Percentiles rank a stretch among this genome's conserved stretches.
Evolutionary conservation across 2,329 filamentous ascomycete genomes (phyloP).

Genomic region (Myriosclerotinia scirpicola): DNA sequence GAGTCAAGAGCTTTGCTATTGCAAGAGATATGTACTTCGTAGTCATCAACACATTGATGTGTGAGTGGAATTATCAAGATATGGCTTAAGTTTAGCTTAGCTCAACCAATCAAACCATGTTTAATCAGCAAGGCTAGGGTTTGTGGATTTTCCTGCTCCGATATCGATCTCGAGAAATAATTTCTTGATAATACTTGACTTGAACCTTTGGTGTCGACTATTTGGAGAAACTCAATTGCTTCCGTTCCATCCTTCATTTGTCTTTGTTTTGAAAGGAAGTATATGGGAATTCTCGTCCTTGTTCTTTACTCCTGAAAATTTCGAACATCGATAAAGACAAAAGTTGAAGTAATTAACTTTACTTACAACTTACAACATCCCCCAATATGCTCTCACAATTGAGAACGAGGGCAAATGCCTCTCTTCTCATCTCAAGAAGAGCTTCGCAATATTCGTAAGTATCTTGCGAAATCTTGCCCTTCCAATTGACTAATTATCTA

Average conservation of each 20-base stretch:
- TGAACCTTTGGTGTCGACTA: not conserved
- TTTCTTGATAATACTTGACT: conserved; percentile 12
- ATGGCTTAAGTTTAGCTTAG: not conserved
- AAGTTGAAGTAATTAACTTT: conserved; percentile 19
- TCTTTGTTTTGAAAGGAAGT: not conserved
- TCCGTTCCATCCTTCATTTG: not conserved
- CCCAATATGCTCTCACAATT: conserved; percentile 37
- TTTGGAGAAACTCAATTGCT: not conserved
- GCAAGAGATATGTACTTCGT: not conserved
- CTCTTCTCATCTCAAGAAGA: conserved; percentile 35
- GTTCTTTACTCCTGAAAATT: not conserved
- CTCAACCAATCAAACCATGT: conserved; percentile 12
- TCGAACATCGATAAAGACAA: not conserved
- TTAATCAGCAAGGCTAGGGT: conserved; percentile 22
- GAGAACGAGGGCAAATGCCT: conserved; percentile 36
- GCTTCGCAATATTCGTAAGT: conserved; percentile 39
- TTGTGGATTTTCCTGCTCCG: conserved; percentile 17
- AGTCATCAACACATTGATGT: not conserved
- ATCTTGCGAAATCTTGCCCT: not conserved
- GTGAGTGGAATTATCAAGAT: not conserved
- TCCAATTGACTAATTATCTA: conserved; percentile 23
- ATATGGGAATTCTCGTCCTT: not conserved
- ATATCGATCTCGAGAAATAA: conserved; percentile 26
- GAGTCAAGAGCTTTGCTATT: too few species aligned
- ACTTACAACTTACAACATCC: conserved; percentile 20